Evolutionary conservation across 1,284 basidiomycete genomes (phyloP), one percentile per base, ranked within the genome.

Genomic region (Somion occarium): DNA sequence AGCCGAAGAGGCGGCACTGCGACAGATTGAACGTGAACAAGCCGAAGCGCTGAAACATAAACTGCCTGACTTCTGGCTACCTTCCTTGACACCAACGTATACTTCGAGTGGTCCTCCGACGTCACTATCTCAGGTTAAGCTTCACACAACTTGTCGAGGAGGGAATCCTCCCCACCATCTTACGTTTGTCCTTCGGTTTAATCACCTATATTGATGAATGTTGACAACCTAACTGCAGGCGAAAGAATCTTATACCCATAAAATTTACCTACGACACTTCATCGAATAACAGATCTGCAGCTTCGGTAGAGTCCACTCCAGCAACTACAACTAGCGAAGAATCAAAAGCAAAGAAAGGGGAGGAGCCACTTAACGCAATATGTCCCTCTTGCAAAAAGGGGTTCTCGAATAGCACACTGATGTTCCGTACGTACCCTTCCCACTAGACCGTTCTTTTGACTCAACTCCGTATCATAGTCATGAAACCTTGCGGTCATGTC

Each of bases 21-120:
- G 76, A 25, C 73, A 83, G 59, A 91, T 97, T 39, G 91, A 93
- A 64, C 76, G 76, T 23, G 94, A 98, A 66, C 90, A 93, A 63
- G 83, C 85, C 0, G 91, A 93, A 55, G 79, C 86, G 2, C 72
- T 95, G 48, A 88, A 87, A 53, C 79, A 83, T 52, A 96, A 96
- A 66, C 77, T 98, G 5, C 93, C 94, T 0, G 92, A 95, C 59
- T 98, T 96, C 65, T 98, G 94, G 94, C 75, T 97, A 42, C 93
- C 90, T 18, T 91, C 83, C 0, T 70, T 96, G 30, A 92, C 93
- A 0, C 93, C 94, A 0, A 89, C 88, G 1, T 86, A 87, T 60
- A 69, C 80, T 0, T 79, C 79, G 3, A 73, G 59, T 24, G 84
- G 85, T 0, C 82, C 80, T 7, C 90, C 74, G 53, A 79, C 63